phyloP scores from a whole-genome alignment of 306 rosid genomes.

The Urtica urens region DNA sequence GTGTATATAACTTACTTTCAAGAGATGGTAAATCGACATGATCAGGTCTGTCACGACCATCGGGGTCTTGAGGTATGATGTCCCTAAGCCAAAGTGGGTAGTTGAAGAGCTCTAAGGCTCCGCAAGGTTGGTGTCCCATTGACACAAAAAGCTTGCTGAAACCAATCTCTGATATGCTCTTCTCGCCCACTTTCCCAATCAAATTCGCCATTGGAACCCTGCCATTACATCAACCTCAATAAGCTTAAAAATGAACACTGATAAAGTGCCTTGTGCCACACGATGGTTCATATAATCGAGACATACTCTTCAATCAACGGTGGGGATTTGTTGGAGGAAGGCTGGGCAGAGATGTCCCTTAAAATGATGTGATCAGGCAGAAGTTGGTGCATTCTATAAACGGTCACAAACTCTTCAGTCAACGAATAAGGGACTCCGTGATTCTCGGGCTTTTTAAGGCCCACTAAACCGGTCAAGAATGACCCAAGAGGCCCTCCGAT shows the following conservation, averaged over 20 bases:
- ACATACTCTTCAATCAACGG: conserved; percentile 34
- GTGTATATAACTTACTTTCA: conserved; percentile 30
- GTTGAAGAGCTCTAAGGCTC: conserved; percentile 45
- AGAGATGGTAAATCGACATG: conserved; percentile 49
- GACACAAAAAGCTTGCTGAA: conserved; percentile 35
- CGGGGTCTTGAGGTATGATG: conserved; percentile 25
- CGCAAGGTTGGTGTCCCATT: conserved; percentile 66
- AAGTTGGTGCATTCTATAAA: conserved; percentile 50
- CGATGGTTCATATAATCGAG: neutral
- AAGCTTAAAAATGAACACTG: too few species aligned
- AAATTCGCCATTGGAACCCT: conserved; percentile 36
- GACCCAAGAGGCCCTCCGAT: conserved; percentile 39
- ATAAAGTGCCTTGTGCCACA: neutral
- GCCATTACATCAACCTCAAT: neutral
- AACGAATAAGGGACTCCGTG: conserved; percentile 52
- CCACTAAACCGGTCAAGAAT: conserved; percentile 37
- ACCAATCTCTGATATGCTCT: conserved; percentile 28
- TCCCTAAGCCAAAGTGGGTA: conserved; percentile 39
- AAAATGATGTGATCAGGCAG: conserved; percentile 30
- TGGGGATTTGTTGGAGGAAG: conserved; percentile 38
- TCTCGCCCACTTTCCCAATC: conserved; percentile 37
- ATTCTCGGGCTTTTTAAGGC: conserved; percentile 34
- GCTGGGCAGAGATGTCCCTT: conserved; percentile 29
- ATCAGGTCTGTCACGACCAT: conserved; percentile 42
- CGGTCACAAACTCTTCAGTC: conserved; percentile 44